phyloP scores from a whole-genome alignment of 306 rosid species.

The Trifolium pratense region DNA sequence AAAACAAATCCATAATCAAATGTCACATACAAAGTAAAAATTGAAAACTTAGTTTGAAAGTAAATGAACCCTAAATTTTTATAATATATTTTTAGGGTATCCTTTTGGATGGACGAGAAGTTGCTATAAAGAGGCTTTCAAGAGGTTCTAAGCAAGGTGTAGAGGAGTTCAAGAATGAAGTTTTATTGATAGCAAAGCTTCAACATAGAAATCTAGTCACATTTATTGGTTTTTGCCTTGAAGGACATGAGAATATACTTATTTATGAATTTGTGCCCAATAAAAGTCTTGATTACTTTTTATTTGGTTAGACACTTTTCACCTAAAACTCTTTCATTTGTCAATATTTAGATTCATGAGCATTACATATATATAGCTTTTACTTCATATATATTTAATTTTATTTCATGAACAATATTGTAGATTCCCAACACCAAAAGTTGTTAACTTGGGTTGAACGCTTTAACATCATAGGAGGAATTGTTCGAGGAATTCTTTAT shows the following conservation, averaged over 20 bases:
- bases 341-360: neutral
- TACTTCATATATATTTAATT: neutral
- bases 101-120: neutral
- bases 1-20: too few species aligned
- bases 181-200: conserved; percentile 20
- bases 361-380: neutral
- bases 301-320: neutral
- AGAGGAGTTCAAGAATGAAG: conserved; percentile 11
- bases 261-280: conserved; percentile 11
- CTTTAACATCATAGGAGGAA: neutral
- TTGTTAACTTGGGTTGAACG: neutral
- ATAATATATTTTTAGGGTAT: neutral
- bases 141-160: neutral
- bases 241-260: conserved; percentile 9
- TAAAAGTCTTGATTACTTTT: conserved; percentile 10
- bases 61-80: neutral
- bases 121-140: conserved; percentile 5
- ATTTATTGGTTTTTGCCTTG: conserved; percentile 12
- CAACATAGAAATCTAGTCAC: conserved; percentile 6
- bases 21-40: too few species aligned
- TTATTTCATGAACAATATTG: neutral
- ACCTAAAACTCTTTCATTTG: neutral
- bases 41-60: too few species aligned
- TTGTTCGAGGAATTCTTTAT: conserved; percentile 5
- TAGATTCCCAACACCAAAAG: conserved; percentile 3